A percentile compares a stretch with the other conserved stretches of the same genome.
Evolutionary conservation across 108 stramenopile genomes (phyloP).

Genomic region (Cyclotella choctawhatcheeana): DNA sequence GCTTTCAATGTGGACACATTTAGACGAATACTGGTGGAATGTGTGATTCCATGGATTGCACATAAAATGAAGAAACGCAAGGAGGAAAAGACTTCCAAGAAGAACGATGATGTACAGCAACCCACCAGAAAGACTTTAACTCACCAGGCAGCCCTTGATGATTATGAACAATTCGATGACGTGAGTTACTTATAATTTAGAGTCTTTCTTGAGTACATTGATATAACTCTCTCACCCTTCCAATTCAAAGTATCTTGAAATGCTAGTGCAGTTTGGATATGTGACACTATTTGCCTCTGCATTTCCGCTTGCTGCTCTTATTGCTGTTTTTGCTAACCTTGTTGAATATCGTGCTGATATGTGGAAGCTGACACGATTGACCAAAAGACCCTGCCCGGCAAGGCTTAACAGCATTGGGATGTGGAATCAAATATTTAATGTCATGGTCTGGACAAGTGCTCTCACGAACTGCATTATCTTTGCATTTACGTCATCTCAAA

Average conservation of each 20-base stretch:
- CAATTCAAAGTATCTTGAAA: slow-evolving; percentile 90
- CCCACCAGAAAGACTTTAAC: slow-evolving; percentile 7
- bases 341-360: slow-evolving; percentile 72
- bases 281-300: slow-evolving; percentile 86
- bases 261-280: slow-evolving; percentile 86
- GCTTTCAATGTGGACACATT: slow-evolving; percentile 68
- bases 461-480: slow-evolving; percentile 84
- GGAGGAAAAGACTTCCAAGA: slow-evolving; percentile 3
- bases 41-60: slow-evolving; percentile 52
- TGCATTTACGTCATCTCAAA: slow-evolving; percentile 75
- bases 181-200: neutral
- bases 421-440: slow-evolving; percentile 69
- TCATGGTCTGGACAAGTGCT: slow-evolving; percentile 67
- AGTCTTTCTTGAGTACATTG: neutral
- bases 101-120: slow-evolving; percentile 15
- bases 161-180: slow-evolving; percentile 74
- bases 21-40: slow-evolving; percentile 57
- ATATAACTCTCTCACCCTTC: neutral
- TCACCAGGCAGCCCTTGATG: slow-evolving; percentile 53
- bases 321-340: slow-evolving; percentile 65
- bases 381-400: slow-evolving; percentile 46
- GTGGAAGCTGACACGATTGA: slow-evolving; percentile 71
- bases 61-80: slow-evolving; percentile 24
- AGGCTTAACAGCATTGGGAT: slow-evolving; percentile 58
- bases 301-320: slow-evolving; percentile 77